Base-by-base conservation (phyloP, 106 monocot species). In the Acorus calamus region DNA sequence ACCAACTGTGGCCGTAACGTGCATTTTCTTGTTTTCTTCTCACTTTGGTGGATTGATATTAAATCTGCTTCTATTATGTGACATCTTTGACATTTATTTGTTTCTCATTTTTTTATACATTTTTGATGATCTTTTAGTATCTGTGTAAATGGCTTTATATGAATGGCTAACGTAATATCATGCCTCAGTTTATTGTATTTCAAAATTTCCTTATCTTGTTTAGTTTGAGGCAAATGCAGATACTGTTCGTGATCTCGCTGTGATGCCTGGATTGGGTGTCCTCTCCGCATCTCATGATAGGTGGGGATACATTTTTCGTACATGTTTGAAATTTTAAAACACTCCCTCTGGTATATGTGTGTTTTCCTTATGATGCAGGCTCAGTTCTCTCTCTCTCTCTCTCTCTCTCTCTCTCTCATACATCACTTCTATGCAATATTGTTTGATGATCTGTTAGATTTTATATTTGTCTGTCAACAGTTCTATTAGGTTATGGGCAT, bases 281-380 rank as follows among this genome's bases (percentile, higher is more conserved):
- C 88, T 98, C 47, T 98, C 98, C 66, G 85, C 98, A 50, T 92
- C 92, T 70, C 98, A 98, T 83, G 98, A 98, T 80, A 77, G 85
- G 98, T 92, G 57, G 80, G 66, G 28, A 28, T 60, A 71, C 14
- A 14, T 7, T 5, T 49, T 56, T 56, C 59, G 11, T 7, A 10
- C 43, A 51, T 44, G 28, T 28, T 28, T 28, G 28, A 28, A 28
- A 28, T 28, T 28, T 28, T 28, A 28, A 28, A 28, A 28, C 28
- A 28, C 28, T 1, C 28, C 28, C 28, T 28, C 28, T 28, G 1
- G 28, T 50, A 5, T 14, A 12, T 51, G 6, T 49, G 6, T 42
- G 3, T 47, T 5, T 12, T 2, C 47, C 10, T n/a, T 11, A n/a
- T 9, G 28, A 47, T 57, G 14, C 14, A 57, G 6, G 4, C 7